Evolutionary conservation across 208 protist species (phyloP).

Genomic region (Vickermania spadyakhi): DNA sequence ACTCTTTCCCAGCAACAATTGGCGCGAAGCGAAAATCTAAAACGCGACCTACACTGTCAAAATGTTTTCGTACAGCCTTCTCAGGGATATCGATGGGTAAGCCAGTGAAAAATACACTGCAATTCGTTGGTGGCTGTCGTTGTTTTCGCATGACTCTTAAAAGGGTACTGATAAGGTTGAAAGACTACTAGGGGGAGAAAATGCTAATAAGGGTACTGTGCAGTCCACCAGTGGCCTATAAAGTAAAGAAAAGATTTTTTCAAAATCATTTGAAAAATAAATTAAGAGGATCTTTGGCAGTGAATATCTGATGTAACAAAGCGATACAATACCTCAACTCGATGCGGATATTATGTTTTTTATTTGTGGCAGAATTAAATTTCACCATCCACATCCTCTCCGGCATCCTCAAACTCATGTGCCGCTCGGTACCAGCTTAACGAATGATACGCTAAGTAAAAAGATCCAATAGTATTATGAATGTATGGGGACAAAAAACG

Average conservation of each 20-base stretch:
- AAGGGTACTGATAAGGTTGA: too few species aligned
- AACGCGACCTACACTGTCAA: slow-evolving; percentile 77
- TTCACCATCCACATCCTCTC: slow-evolving; percentile 45
- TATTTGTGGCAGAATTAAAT: not conserved
- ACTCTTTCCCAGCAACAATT: slow-evolving; percentile 54
- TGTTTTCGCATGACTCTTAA: slow-evolving; percentile 4
- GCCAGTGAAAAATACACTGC: slow-evolving; percentile 76
- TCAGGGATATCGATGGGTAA: slow-evolving; percentile 61
- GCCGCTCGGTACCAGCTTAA: slow-evolving; percentile 24
- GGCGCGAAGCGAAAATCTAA: slow-evolving; percentile 57
- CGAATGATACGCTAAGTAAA: slow-evolving; percentile 58
- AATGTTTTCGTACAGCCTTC: slow-evolving; percentile 56
- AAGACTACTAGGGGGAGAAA: too few species aligned
- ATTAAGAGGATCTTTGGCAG: not conserved
- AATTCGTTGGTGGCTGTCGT: slow-evolving; percentile 6
- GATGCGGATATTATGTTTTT: not conserved
- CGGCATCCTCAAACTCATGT: slow-evolving; percentile 63
- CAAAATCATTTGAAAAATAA: not conserved
- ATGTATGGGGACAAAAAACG: slow-evolving; percentile 49
- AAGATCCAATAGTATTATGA: slow-evolving; percentile 49
- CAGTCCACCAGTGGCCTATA: too few species aligned
- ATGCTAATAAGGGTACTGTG: too few species aligned
- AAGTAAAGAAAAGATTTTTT: too few species aligned
- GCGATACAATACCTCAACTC: too few species aligned
- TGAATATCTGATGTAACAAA: too few species aligned